Conservation (phyloP, 2,329 filamentous ascomycete genomes). For the Alternaria sp. region DNA sequence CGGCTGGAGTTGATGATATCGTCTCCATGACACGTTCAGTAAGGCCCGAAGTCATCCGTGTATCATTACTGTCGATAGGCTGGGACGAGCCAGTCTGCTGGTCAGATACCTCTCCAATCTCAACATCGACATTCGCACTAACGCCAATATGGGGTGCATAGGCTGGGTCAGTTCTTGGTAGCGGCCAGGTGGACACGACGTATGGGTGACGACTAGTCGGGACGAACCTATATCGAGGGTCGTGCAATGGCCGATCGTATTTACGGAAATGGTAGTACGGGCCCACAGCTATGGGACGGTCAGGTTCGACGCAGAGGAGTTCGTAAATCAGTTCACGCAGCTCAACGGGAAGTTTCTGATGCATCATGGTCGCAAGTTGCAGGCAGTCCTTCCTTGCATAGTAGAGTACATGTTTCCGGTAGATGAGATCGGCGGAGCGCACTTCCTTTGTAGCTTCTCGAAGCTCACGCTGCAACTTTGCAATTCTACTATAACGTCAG, state of each 20-base stretch:
- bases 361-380: slow-evolving; percentile 26
- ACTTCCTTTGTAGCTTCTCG: slow-evolving; percentile 1
- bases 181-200: not conserved
- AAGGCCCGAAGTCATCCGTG: not conserved
- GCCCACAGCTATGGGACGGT: slow-evolving; percentile 30
- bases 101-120: not conserved
- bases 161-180: not conserved
- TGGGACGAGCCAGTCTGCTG: not conserved
- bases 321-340: slow-evolving; percentile 32
- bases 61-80: not conserved
- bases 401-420: slow-evolving; percentile 5
- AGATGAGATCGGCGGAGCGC: not conserved
- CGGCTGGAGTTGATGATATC: not conserved
- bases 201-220: not conserved
- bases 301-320: slow-evolving; percentile 30
- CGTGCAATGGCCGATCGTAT: slow-evolving; percentile 14
- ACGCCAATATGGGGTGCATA: not conserved
- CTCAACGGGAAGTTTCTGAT: slow-evolving; percentile 28
- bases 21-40: not conserved
- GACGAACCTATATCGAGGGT: not conserved
- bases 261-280: slow-evolving; percentile 33
- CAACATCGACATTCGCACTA: not conserved
- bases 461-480: slow-evolving; percentile 9
- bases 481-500: slow-evolving; percentile 6
- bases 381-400: slow-evolving; percentile 25